Conservation (phyloP, 2,329 filamentous ascomycete genomes). For the Drechmeria coniospora region DNA sequence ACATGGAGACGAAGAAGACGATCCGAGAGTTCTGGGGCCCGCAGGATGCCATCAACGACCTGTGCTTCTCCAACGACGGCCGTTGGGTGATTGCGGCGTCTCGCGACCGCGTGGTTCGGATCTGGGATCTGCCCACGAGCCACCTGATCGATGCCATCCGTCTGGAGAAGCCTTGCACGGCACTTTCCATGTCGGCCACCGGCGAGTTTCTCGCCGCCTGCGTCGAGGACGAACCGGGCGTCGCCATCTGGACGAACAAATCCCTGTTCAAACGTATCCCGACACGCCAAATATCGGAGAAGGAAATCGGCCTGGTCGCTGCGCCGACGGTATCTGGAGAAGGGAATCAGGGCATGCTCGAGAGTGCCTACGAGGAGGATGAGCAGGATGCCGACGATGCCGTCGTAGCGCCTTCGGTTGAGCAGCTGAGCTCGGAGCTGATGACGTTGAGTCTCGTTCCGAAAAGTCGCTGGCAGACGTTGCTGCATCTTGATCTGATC, state of each 20-base stretch:
- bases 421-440: slow-evolving; percentile 70
- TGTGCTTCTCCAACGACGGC: slow-evolving; percentile 82
- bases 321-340: slow-evolving; percentile 71
- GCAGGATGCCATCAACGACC: slow-evolving; percentile 57
- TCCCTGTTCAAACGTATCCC: slow-evolving; percentile 80
- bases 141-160: slow-evolving; percentile 89
- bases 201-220: slow-evolving; percentile 92
- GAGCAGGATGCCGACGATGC: slow-evolving; percentile 37
- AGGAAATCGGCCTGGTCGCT: slow-evolving; percentile 48
- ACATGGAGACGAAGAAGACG: slow-evolving; percentile 77
- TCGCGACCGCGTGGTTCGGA: slow-evolving; percentile 61
- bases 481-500: slow-evolving; percentile 84
- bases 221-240: slow-evolving; percentile 64
- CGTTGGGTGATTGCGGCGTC: slow-evolving; percentile 86
- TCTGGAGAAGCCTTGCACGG: slow-evolving; percentile 62
- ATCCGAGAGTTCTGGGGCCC: slow-evolving; percentile 89
- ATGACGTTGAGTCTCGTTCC: slow-evolving; percentile 83
- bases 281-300: slow-evolving; percentile 69
- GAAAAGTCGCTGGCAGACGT: slow-evolving; percentile 82
- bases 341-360: slow-evolving; percentile 58
- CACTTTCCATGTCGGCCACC: slow-evolving; percentile 73
- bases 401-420: slow-evolving; percentile 40
- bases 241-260: slow-evolving; percentile 94
- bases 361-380: slow-evolving; percentile 54
- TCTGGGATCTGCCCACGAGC: slow-evolving; percentile 93